Conservation (phyloP, 2,329 filamentous ascomycete species). For the Aspergillus fischeri region DNA sequence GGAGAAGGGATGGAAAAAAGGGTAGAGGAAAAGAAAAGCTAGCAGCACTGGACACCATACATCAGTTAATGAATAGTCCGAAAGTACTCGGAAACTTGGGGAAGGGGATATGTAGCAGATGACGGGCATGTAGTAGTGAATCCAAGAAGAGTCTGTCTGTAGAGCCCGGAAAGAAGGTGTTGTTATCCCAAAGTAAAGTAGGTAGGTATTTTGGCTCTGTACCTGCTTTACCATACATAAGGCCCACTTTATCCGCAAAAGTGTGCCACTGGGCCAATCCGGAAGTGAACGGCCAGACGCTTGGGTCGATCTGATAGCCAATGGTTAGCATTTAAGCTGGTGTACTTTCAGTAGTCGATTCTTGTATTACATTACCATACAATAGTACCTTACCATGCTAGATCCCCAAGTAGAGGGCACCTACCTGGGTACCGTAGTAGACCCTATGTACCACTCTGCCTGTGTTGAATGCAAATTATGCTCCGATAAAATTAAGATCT, state of each 20-base stretch:
- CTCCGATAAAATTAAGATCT: background rate
- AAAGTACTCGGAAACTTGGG: background rate
- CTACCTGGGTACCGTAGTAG: background rate
- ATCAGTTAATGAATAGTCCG: background rate
- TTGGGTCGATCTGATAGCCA: background rate
- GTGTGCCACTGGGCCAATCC: background rate
- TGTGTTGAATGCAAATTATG: background rate
- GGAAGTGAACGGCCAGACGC: background rate
- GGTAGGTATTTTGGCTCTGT: background rate
- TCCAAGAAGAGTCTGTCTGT: background rate
- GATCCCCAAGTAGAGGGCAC: background rate
- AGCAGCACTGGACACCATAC: background rate
- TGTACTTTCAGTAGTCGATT: background rate
- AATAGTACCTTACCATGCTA: background rate
- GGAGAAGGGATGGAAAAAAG: constrained; percentile 6
- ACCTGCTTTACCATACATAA: background rate
- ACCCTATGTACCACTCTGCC: background rate
- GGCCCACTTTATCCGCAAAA: background rate
- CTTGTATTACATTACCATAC: background rate
- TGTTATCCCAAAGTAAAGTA: background rate
- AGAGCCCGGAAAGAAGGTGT: background rate
- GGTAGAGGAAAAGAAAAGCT: constrained; percentile 9
- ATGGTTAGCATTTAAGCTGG: background rate
- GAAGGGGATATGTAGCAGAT: background rate
- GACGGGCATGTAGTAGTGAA: background rate